Evolutionary conservation across 495 filamentous ascomycete genomes (phyloP), one percentile per base, ranked within the genome.

Genomic region (Pseudomonodictys pantanalensis): DNA sequence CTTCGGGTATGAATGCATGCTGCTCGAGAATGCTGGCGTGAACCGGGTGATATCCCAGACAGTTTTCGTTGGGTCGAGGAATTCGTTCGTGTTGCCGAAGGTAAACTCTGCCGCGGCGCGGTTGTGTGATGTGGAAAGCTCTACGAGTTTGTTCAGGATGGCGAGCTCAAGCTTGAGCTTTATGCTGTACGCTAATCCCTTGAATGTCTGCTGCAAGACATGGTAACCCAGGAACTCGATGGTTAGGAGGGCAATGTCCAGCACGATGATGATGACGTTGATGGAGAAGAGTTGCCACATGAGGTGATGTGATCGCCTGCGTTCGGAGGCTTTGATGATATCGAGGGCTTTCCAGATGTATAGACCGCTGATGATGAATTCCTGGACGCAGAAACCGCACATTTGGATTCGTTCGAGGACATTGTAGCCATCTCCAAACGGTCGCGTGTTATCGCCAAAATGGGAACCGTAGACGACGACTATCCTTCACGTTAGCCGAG

Each of bases 101-200:
- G 60, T 57, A 11, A 63, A 10, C 0, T 25, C 23, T 11, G 10
- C 48, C 2, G 46, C 26, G n/a, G n/a, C n/a, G 1, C 38, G 47
- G 29, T 18, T 46, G 60, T 54, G 59, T 1, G 50, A 17, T 26
- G 11, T 11, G 5, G 61, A 59, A 12, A 64, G 54, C 42, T 65
- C 65, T 20, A 41, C 12, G 20, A 41, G 38, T 15, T 74, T 64
- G 57, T 72, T 76, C 11, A 87, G 76, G 33, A 85, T 79, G 45
- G 78, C 79, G 66, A 85, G 85, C 58, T 87, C 84, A 28, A 86
- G 73, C 67, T 86, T 86, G 30, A 87, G 73, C 70, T 87, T 87
- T 69, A 85, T 75, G 69, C 78, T 80, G 71, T 87, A 87, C 32
- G 85, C 72, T 52, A 81, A 74, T 24, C 78, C 77, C 66, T 86